A percentile compares a stretch with the other conserved stretches of the same genome.
Evolutionary conservation across 169 alveolate genomes (phyloP).

Genomic region (Plasmodium relictum): DNA sequence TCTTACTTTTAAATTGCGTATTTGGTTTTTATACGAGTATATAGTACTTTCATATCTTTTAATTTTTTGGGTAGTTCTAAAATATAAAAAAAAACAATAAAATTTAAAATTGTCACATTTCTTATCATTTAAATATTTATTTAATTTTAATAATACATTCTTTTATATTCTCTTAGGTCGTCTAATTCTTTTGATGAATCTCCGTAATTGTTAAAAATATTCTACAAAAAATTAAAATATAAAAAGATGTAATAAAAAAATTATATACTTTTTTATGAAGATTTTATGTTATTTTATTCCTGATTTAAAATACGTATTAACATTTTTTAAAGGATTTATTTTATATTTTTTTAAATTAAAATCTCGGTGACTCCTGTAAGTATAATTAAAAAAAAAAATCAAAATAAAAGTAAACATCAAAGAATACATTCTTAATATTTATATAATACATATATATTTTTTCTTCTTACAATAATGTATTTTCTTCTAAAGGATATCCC

Average conservation of each 20-base stretch:
- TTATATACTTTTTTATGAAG: not conserved
- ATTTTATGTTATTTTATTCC: not conserved
- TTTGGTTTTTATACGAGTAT: conserved; percentile 65
- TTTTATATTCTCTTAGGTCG: conserved; percentile 65
- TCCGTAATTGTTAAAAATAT: conserved; percentile 31
- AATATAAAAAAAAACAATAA: not conserved
- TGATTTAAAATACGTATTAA: conserved; percentile 2
- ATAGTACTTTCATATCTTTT: conserved; percentile 51
- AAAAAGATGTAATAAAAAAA: not conserved
- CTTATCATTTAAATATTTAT: conserved; percentile 18
- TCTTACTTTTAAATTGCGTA: conserved; percentile 66
- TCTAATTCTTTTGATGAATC: conserved; percentile 42
- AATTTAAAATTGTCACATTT: not conserved
- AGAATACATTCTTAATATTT: not conserved
- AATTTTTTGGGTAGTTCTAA: conserved; percentile 37
- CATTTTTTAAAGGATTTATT: conserved; percentile 16
- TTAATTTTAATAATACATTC: conserved; percentile 56
- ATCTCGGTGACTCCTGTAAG: conserved; percentile 28
- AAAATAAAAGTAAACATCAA: not conserved
- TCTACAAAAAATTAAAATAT: conserved; percentile 11
- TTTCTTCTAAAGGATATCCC: conserved; percentile 49
- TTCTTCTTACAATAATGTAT: conserved; percentile 13
- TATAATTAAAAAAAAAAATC: conserved; percentile 2
- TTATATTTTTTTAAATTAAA: conserved; percentile 11
- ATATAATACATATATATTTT: conserved; percentile 1